Percentiles rank a stretch among this genome's conserved stretches.
phyloP scores from a whole-genome alignment of 2,329 filamentous ascomycete species.

The Penicillium sp. region DNA sequence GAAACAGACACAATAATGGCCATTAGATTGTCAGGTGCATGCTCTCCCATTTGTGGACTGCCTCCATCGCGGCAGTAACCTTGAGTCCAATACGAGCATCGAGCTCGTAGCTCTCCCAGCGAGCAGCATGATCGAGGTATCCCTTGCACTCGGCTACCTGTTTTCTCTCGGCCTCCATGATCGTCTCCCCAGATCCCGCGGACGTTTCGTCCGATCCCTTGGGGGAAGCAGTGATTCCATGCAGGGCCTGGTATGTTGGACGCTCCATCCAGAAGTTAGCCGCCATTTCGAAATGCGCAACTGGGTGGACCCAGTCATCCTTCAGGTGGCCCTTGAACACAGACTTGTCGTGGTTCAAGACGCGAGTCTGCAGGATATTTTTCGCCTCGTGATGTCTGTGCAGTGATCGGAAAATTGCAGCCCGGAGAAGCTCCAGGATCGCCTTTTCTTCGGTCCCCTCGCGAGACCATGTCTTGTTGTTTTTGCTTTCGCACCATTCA shows the following conservation, averaged over 20 bases:
- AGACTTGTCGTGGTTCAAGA: conserved; percentile 58
- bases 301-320: conserved; percentile 65
- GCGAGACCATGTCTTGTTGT: conserved; percentile 49
- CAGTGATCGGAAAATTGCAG: conserved; percentile 64
- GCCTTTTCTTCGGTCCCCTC: conserved; percentile 61
- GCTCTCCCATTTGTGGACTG: conserved; percentile 45
- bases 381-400: conserved; percentile 65
- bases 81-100: conserved; percentile 56
- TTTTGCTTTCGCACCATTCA: conserved; percentile 65
- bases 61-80: conserved; percentile 47
- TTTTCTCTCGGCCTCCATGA: conserved; percentile 31
- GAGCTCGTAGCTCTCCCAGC: conserved; percentile 61
- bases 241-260: conserved; percentile 38
- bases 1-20: neutral
- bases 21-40: conserved; percentile 20
- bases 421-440: conserved; percentile 64
- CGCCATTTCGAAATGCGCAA: conserved; percentile 82
- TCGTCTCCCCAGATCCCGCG: neutral
- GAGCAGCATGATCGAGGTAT: conserved; percentile 57
- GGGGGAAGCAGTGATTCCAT: conserved; percentile 17
- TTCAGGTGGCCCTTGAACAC: conserved; percentile 52
- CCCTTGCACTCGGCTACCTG: conserved; percentile 53
- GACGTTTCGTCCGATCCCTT: conserved; percentile 4
- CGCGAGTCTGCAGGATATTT: conserved; percentile 57
- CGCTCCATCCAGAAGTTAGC: conserved; percentile 74